phyloP scores from a whole-genome alignment of 768 basidiomycete genomes.

The Tulasnella sp. region DNA sequence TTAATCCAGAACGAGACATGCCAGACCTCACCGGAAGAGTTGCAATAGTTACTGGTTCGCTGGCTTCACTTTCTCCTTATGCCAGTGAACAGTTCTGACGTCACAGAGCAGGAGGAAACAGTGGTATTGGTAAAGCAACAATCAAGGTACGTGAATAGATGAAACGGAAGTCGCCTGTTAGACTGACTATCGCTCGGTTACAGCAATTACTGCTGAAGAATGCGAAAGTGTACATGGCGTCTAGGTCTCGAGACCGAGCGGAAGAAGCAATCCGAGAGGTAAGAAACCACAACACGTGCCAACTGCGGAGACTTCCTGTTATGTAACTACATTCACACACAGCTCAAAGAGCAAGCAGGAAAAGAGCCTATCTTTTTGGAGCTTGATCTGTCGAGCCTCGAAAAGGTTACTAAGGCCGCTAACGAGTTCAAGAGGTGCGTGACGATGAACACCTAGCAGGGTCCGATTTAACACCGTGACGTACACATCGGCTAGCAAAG shows the following conservation, averaged over 20 bases:
- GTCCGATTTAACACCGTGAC: not conserved
- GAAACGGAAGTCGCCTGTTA: not conserved
- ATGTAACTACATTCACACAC: not conserved
- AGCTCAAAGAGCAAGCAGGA: slow-evolving; percentile 13
- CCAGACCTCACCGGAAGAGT: slow-evolving; percentile 12
- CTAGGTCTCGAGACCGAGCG: slow-evolving; percentile 10
- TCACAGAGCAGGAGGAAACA: slow-evolving; percentile 8
- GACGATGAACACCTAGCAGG: not conserved
- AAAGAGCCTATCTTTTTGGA: slow-evolving; percentile 14
- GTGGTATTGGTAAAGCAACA: slow-evolving; percentile 4
- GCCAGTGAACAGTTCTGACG: not conserved
- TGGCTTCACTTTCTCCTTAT: not conserved
- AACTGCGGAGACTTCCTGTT: not conserved
- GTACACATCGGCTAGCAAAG: slow-evolving; percentile 1
- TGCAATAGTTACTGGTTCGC: slow-evolving; percentile 12
- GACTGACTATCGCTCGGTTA: not conserved
- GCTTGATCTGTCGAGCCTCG: slow-evolving; percentile 15
- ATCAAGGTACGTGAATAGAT: not conserved
- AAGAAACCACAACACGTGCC: not conserved
- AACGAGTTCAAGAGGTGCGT: slow-evolving; percentile 13
- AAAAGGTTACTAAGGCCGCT: slow-evolving; percentile 12
- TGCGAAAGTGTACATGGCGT: slow-evolving; percentile 19
- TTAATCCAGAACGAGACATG: not conserved
- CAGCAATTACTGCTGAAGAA: slow-evolving; percentile 8
- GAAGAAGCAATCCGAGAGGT: slow-evolving; percentile 12